Evolutionary conservation across 2,329 filamentous ascomycete species (phyloP).

Genomic region (Nemania abortiva): DNA sequence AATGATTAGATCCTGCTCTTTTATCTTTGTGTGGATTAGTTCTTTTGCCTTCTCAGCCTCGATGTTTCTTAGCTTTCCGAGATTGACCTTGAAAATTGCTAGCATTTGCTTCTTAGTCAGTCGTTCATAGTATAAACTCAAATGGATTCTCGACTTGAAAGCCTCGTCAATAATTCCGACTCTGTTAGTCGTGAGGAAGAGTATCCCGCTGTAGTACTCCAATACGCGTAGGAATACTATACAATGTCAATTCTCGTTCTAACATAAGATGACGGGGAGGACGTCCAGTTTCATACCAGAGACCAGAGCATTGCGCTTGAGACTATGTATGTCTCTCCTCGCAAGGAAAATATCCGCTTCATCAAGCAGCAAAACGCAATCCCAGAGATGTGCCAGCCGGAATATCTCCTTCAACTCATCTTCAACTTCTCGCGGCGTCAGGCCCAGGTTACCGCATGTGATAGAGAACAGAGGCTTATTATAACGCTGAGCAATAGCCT

Average conservation of each 20-base stretch:
- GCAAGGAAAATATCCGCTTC: slow-evolving; percentile 49
- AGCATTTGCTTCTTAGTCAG: slow-evolving; percentile 55
- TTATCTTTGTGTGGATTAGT: slow-evolving; percentile 49
- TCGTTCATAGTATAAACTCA: slow-evolving; percentile 54
- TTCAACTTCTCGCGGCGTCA: slow-evolving; percentile 58
- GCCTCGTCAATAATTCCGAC: slow-evolving; percentile 59
- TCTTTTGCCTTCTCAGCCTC: slow-evolving; percentile 48
- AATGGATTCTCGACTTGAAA: slow-evolving; percentile 58
- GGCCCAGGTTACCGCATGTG: slow-evolving; percentile 62
- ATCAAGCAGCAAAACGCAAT: slow-evolving; percentile 49
- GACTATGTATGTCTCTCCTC: no score
- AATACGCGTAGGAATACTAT: slow-evolving; percentile 55
- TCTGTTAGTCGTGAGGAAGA: slow-evolving; percentile 60
- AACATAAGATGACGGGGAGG: no score
- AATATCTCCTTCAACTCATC: slow-evolving; percentile 57
- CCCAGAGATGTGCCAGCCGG: slow-evolving; percentile 54
- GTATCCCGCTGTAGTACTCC: slow-evolving; percentile 57
- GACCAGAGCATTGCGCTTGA: slow-evolving; percentile 52
- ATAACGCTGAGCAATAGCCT: slow-evolving; percentile 57
- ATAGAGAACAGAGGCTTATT: slow-evolving; percentile 61
- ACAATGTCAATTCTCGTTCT: no score
- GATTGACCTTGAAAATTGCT: slow-evolving; percentile 58
- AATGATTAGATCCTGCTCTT: slow-evolving; percentile 52
- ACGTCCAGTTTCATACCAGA: slow-evolving; percentile 24
- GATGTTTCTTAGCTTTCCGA: slow-evolving; percentile 54